phyloP scores from a whole-genome alignment of 2,329 filamentous ascomycete genomes.

The Plectosphaerella cucumerina region DNA sequence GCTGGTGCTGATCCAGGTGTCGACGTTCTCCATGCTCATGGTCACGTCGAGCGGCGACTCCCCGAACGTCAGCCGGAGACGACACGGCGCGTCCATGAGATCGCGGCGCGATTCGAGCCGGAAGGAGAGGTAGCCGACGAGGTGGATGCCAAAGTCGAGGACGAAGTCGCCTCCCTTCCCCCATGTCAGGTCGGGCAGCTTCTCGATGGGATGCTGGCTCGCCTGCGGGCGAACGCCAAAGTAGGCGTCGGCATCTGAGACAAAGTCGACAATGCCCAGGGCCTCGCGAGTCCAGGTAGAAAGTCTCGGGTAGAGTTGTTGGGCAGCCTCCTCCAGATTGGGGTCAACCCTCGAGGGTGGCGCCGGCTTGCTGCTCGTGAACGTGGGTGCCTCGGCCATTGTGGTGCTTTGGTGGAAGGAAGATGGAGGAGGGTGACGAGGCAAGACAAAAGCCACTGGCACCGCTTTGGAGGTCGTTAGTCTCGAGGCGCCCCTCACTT shows the following conservation, averaged over 20 bases:
- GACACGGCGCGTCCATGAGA: slow-evolving; percentile 28
- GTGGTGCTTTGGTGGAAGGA: neutral
- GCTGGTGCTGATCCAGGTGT: slow-evolving; percentile 31
- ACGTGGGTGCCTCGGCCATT: neutral
- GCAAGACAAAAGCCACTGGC: too few relatives aligned
- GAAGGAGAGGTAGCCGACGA: slow-evolving; percentile 26
- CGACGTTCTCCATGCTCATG: slow-evolving; percentile 22
- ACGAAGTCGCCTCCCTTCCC: slow-evolving; percentile 22
- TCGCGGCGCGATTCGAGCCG: slow-evolving; percentile 19
- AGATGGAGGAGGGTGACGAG: neutral
- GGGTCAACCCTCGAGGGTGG: neutral
- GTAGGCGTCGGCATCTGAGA: slow-evolving; percentile 13
- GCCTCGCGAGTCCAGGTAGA: slow-evolving; percentile 10
- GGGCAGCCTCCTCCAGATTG: neutral
- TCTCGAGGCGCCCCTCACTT: too few relatives aligned
- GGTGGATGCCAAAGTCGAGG: slow-evolving; percentile 26
- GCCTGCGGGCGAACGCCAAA: slow-evolving; percentile 13
- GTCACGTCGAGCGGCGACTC: slow-evolving; percentile 31
- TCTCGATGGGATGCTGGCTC: slow-evolving; percentile 10
- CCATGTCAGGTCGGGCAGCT: slow-evolving; percentile 15
- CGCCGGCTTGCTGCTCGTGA: neutral
- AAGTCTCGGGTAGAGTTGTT: slow-evolving; percentile 7
- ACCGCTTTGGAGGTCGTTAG: too few relatives aligned
- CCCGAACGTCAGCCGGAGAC: slow-evolving; percentile 29
- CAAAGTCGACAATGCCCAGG: slow-evolving; percentile 16